phyloP scores from a whole-genome alignment of 2,329 filamentous ascomycete genomes.

The Calonectria pseudoreteaudii region DNA sequence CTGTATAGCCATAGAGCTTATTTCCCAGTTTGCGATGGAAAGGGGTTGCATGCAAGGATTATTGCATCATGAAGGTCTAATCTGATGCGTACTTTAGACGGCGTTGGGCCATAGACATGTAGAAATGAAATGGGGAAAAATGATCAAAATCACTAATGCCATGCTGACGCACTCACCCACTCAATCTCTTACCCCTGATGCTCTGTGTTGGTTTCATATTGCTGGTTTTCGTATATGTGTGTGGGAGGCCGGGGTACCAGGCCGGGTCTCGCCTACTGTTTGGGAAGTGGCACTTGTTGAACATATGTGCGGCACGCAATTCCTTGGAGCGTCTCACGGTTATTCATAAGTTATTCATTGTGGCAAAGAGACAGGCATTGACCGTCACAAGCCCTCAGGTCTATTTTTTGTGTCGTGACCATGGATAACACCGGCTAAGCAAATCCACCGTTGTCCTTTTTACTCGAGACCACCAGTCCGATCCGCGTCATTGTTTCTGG shows the following conservation, averaged over 20 bases:
- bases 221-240: background rate
- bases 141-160: conserved; percentile 5
- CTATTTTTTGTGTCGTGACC: conserved; percentile 24
- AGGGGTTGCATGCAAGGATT: conserved; percentile 45
- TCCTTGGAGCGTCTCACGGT: background rate
- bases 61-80: conserved; percentile 53
- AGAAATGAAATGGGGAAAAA: conserved; percentile 51
- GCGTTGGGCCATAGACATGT: conserved; percentile 55
- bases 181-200: background rate
- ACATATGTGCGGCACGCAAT: background rate
- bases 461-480: conserved; percentile 37
- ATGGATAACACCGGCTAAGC: conserved; percentile 31
- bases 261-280: background rate
- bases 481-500: conserved; percentile 38
- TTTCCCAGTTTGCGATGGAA: conserved; percentile 51
- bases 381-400: conserved; percentile 21
- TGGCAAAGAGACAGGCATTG: conserved; percentile 26
- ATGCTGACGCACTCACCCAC: background rate
- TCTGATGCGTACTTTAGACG: conserved; percentile 57
- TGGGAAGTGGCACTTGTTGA: background rate
- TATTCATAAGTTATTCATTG: conserved; percentile 6
- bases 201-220: background rate
- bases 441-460: conserved; percentile 40
- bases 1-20: conserved; percentile 53
- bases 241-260: background rate